These are phyloP conservation scores for Didymella glomerata DNA, from an alignment of 2,329 filamentous ascomycete genomes.

Conservation along the genomic window DNA sequence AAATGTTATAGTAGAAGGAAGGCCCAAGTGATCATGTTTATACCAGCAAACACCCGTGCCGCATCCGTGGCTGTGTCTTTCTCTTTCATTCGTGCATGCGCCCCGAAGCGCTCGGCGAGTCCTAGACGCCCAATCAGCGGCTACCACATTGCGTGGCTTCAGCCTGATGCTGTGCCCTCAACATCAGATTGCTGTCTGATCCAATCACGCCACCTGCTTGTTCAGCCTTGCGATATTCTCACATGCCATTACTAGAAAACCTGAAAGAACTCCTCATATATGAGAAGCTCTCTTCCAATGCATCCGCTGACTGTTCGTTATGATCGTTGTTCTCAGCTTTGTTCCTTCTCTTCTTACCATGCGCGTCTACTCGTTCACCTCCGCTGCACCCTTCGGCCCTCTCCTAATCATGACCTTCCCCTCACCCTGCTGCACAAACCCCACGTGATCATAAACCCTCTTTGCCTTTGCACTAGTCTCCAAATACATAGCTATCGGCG, in stretches of 20 bases:
- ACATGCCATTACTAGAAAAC: neutral
- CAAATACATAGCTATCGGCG: conserved; percentile 41
- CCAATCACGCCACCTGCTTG: neutral
- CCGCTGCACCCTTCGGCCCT: conserved; percentile 13
- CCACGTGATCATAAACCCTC: conserved; percentile 41
- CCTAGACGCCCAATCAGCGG: conserved; percentile 3
- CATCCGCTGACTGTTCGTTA: conserved; percentile 3
- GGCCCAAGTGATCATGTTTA: neutral
- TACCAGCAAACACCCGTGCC: neutral
- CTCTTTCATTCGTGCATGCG: neutral
- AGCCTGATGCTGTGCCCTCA: neutral
- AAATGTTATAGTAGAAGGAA: neutral
- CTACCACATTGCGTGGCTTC: conserved; percentile 8
- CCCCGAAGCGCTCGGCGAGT: neutral
- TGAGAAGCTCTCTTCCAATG: neutral
- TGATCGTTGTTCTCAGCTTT: neutral
- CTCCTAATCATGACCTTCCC: conserved; percentile 1
- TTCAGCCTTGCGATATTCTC: neutral
- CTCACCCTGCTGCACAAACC: conserved; percentile 36
- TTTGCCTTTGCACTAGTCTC: conserved; percentile 37
- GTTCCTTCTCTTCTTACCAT: conserved; percentile 5
- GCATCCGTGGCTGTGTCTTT: neutral
- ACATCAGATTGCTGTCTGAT: neutral
- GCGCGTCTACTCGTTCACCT: conserved; percentile 8
- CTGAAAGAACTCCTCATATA: neutral